Conservation (phyloP, 768 basidiomycete genomes). For the Phaeolepiota aurea region DNA sequence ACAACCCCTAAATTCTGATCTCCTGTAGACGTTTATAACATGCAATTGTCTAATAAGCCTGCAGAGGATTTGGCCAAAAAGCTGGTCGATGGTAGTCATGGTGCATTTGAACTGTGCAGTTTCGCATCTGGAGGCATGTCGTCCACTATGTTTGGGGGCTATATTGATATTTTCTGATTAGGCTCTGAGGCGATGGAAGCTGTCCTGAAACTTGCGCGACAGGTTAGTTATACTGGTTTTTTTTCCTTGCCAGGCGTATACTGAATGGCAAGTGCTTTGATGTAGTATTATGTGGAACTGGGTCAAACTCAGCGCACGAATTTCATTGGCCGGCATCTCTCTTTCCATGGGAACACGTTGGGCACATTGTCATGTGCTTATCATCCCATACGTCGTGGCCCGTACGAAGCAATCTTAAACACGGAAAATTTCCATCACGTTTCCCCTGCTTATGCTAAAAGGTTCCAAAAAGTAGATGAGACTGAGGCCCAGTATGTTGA, state of each 20-base stretch:
- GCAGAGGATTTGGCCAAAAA: conserved; percentile 72
- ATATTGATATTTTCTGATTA: conserved; percentile 19
- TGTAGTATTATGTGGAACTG: conserved; percentile 62
- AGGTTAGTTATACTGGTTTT: conserved; percentile 40
- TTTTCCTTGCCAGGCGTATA: background rate
- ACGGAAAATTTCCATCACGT: conserved; percentile 71
- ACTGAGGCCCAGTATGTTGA: conserved; percentile 75
- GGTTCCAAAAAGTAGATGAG: conserved; percentile 66
- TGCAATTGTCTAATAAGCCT: conserved; percentile 75
- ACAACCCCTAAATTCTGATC: background rate
- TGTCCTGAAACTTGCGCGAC: conserved; percentile 74
- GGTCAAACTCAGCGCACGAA: conserved; percentile 65
- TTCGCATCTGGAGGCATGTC: conserved; percentile 68
- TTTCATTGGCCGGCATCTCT: conserved; percentile 71
- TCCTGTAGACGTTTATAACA: conserved; percentile 71
- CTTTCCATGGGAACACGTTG: conserved; percentile 83
- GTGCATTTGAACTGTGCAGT: conserved; percentile 64
- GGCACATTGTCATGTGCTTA: conserved; percentile 59
- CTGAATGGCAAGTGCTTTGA: conserved; percentile 1
- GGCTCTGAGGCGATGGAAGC: conserved; percentile 89
- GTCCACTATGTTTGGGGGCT: no score
- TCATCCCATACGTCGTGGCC: conserved; percentile 59
- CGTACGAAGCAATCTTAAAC: conserved; percentile 62
- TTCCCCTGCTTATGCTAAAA: conserved; percentile 78
- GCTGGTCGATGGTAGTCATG: conserved; percentile 56